Conservation (phyloP, 345 rosid species). For the Arabidopsis suecica region DNA sequence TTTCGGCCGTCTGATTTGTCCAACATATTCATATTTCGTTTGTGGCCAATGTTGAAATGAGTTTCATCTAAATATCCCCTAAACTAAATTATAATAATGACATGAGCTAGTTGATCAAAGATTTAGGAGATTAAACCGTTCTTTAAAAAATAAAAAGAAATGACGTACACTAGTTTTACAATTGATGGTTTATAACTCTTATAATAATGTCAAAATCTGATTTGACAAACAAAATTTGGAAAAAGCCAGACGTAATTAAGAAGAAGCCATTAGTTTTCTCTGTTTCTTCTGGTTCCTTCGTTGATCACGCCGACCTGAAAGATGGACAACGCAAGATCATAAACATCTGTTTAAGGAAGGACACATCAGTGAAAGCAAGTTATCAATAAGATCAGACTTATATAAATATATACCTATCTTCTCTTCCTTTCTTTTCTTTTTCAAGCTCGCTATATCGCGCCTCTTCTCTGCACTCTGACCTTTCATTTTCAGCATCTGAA, state of each 20-base stretch:
- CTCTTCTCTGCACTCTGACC: conserved; percentile 63
- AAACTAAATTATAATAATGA: background rate
- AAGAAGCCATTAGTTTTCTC: conserved; percentile 44
- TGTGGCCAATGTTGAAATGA: too few relatives aligned
- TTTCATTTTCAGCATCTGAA: conserved; percentile 66
- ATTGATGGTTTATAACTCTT: background rate
- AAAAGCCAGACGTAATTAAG: conserved; percentile 17
- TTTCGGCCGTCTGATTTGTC: too few relatives aligned
- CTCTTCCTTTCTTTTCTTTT: conserved; percentile 78
- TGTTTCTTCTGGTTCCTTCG: conserved; percentile 69
- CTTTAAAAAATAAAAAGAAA: background rate
- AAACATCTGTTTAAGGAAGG: background rate
- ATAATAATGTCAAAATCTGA: conserved; percentile 26
- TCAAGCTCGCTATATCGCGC: conserved; percentile 50
- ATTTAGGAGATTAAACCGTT: background rate
- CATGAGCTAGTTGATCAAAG: background rate
- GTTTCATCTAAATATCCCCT: background rate
- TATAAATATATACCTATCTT: conserved; percentile 64
- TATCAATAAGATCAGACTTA: background rate
- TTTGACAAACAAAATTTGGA: background rate
- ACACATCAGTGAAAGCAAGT: background rate
- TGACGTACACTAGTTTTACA: background rate
- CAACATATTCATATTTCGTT: too few relatives aligned
- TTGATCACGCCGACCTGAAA: conserved; percentile 78
- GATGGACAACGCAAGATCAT: conserved; percentile 24